These are phyloP conservation scores for Lathyrus sativus DNA, from an alignment of 306 rosid species.

Conservation along the genomic window DNA sequence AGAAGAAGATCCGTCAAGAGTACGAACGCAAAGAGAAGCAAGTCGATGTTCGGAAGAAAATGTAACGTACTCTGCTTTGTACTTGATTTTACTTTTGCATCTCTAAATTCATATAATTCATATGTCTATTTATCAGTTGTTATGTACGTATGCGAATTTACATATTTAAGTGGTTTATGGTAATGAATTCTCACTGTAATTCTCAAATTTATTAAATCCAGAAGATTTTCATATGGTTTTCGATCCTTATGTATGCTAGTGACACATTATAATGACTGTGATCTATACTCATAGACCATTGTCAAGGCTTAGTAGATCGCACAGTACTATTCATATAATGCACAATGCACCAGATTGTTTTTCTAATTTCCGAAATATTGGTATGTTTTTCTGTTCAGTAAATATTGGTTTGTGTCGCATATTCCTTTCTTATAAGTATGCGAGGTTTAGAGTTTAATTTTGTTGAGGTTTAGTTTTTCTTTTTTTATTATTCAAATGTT, in stretches of 20 bases:
- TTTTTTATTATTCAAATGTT: slow-evolving; percentile 20
- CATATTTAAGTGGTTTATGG: background rate
- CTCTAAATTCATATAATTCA: background rate
- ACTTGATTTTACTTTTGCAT: background rate
- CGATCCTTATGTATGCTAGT: slow-evolving; percentile 19
- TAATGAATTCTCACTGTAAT: slow-evolving; percentile 4
- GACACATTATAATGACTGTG: background rate
- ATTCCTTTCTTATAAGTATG: background rate
- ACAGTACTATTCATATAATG: background rate
- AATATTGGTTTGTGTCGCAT: slow-evolving; percentile 7
- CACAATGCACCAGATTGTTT: no score
- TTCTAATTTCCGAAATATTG: no score
- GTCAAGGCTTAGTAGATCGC: slow-evolving; percentile 1
- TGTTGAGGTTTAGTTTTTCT: slow-evolving; percentile 17
- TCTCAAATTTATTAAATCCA: slow-evolving; percentile 2
- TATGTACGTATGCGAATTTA: background rate
- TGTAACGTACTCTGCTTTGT: slow-evolving; percentile 48
- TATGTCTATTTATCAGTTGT: background rate
- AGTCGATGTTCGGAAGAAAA: slow-evolving; percentile 91
- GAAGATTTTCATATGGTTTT: background rate
- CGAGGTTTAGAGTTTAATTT: slow-evolving; percentile 1
- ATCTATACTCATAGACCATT: background rate
- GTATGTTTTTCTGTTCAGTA: no score
- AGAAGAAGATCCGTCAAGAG: slow-evolving; percentile 98
- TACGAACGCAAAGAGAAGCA: slow-evolving; percentile 96